Percentiles rank a stretch among this genome's conserved stretches.
Evolutionary conservation across 345 rosid species (phyloP).

Genomic region (Salix purpurea): DNA sequence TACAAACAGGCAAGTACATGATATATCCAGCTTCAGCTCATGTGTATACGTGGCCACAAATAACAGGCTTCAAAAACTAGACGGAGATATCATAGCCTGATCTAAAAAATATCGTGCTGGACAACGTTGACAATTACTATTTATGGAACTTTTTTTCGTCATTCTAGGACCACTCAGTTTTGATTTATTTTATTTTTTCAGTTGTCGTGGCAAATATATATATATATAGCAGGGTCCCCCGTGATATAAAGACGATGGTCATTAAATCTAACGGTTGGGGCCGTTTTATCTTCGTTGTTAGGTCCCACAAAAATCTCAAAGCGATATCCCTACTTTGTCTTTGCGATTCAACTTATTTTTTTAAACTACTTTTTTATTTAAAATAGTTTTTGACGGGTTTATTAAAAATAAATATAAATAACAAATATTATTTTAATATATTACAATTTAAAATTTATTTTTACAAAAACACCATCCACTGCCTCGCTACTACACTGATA

Average conservation of each 20-base stretch:
- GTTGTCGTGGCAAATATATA: too few relatives aligned
- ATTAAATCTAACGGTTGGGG: conserved; percentile 23
- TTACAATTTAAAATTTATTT: too few relatives aligned
- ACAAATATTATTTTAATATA: too few relatives aligned
- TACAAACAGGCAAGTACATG: neutral
- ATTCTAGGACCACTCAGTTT: neutral
- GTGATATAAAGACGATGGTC: neutral
- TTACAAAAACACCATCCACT: too few relatives aligned
- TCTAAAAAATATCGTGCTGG: neutral
- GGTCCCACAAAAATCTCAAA: neutral
- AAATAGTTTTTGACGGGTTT: too few relatives aligned
- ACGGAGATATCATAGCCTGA: neutral
- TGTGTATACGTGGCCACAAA: neutral
- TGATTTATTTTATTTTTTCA: neutral
- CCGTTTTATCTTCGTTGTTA: neutral
- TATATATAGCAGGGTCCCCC: neutral
- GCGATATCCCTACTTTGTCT: neutral
- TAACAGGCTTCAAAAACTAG: neutral
- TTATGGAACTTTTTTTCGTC: neutral
- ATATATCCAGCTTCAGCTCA: neutral
- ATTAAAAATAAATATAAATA: too few relatives aligned
- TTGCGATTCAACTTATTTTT: neutral
- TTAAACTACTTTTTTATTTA: neutral
- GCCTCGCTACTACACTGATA: too few relatives aligned
- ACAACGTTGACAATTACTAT: conserved; percentile 16